These are phyloP conservation scores for Xerocomellus amylosporus DNA, from an alignment of 768 basidiomycete species.

Conservation along the genomic window DNA sequence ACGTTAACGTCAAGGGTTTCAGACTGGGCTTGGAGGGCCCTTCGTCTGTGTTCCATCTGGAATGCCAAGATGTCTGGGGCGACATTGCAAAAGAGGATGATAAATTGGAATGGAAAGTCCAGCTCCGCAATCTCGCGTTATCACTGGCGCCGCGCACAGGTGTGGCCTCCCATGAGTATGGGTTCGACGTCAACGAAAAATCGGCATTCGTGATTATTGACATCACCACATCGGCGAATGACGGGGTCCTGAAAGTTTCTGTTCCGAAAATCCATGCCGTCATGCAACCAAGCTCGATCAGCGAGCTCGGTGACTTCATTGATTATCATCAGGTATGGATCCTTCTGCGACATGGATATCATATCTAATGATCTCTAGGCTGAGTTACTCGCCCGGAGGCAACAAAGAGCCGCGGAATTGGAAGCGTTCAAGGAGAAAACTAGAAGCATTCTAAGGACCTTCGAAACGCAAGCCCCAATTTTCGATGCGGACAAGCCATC, in stretches of 20 bases:
- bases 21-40: constrained; percentile 73
- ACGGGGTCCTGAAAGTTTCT: constrained; percentile 44
- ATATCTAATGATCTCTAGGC: constrained; percentile 42
- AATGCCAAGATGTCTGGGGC: constrained; percentile 73
- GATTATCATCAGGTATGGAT: constrained; percentile 72
- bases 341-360: background rate
- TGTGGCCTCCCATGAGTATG: constrained; percentile 32
- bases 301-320: constrained; percentile 84
- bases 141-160: constrained; percentile 68
- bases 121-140: constrained; percentile 72
- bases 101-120: constrained; percentile 61
- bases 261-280: constrained; percentile 85
- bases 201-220: constrained; percentile 87
- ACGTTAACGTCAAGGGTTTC: constrained; percentile 75
- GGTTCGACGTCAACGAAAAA: constrained; percentile 57
- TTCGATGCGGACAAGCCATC: constrained; percentile 30
- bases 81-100: constrained; percentile 45
- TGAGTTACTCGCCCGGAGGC: constrained; percentile 70
- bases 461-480: constrained; percentile 57
- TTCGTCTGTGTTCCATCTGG: constrained; percentile 69
- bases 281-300: constrained; percentile 91
- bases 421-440: constrained; percentile 83
- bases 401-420: constrained; percentile 74
- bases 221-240: constrained; percentile 46
- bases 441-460: constrained; percentile 65